Conservation (phyloP, 78 protist species). For the Neovahlkampfia damariscottae region DNA sequence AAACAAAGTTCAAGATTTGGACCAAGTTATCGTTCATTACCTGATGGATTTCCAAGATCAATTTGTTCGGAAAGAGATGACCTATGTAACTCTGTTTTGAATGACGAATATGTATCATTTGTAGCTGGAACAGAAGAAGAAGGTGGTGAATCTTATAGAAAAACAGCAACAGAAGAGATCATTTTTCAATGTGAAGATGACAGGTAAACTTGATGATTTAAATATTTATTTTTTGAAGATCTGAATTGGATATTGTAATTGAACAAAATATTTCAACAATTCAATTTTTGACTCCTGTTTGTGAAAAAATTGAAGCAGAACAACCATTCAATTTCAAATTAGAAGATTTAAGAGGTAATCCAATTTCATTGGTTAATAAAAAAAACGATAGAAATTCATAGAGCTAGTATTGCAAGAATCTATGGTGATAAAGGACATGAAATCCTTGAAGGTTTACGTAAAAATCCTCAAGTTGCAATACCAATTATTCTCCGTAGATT, state of each 20-base stretch:
- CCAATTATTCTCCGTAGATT: conserved; percentile 62
- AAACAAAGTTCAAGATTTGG: too few species aligned
- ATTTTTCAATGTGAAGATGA: conserved; percentile 75
- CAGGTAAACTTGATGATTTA: conserved; percentile 29
- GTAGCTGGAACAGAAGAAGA: conserved; percentile 60
- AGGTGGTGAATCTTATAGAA: conserved; percentile 38
- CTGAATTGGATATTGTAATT: conserved; percentile 68
- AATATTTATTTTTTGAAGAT: background rate
- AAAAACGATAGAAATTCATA: background rate
- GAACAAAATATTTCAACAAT: conserved; percentile 48
- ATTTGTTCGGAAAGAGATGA: background rate
- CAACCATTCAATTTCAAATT: background rate
- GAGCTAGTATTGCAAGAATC: conserved; percentile 12
- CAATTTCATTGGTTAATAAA: background rate
- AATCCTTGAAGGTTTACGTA: conserved; percentile 32
- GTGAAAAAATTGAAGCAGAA: background rate
- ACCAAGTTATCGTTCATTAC: conserved; percentile 58
- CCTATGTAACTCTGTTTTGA: conserved; percentile 43
- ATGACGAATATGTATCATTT: conserved; percentile 64
- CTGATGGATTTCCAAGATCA: conserved; percentile 14
- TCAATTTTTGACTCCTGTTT: conserved; percentile 26
- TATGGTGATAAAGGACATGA: conserved; percentile 23
- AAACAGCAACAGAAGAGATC: conserved; percentile 59
- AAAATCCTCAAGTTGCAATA: conserved; percentile 45
- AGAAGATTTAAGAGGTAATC: background rate